phyloP scores from a whole-genome alignment of 1,284 basidiomycete species.

The Bjerkandera adusta region DNA sequence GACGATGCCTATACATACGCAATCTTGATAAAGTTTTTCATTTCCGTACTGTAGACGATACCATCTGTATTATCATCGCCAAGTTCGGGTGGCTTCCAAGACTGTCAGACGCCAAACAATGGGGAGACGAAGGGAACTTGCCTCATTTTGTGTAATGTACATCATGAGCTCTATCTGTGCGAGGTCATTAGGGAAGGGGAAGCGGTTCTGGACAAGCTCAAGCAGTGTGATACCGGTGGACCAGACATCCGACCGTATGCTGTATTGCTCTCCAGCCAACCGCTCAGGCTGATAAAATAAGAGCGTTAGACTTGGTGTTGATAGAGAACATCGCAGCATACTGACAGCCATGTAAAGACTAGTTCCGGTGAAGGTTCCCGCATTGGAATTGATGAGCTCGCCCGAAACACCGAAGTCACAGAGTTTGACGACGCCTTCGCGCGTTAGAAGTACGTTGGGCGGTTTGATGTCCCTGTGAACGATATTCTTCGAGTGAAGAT shows the following conservation, averaged over 20 bases:
- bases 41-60: constrained; percentile 77
- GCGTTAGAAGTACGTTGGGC: constrained; percentile 89
- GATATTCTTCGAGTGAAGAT: constrained; percentile 88
- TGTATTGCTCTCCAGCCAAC: constrained; percentile 86
- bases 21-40: constrained; percentile 91
- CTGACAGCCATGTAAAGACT: constrained; percentile 97
- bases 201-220: constrained; percentile 92
- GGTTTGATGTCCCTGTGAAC: constrained; percentile 99
- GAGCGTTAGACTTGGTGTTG: constrained; percentile 16
- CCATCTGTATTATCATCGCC: constrained; percentile 69
- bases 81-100: constrained; percentile 73
- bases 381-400: constrained; percentile 87
- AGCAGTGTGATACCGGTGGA: constrained; percentile 92
- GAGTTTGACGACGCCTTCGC: constrained; percentile 86
- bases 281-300: constrained; percentile 83
- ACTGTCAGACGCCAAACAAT: constrained; percentile 3
- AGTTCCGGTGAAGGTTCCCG: constrained; percentile 95
- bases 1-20: constrained; percentile 54
- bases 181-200: constrained; percentile 92
- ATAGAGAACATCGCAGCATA: constrained; percentile 20
- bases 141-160: constrained; percentile 84
- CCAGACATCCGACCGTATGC: constrained; percentile 98
- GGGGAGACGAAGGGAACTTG: constrained; percentile 31
- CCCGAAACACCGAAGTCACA: constrained; percentile 98
- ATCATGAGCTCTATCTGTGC: constrained; percentile 93